Evolutionary conservation across 1,284 basidiomycete genomes (phyloP).

Genomic region (Moesziomyces parantarcticus): DNA sequence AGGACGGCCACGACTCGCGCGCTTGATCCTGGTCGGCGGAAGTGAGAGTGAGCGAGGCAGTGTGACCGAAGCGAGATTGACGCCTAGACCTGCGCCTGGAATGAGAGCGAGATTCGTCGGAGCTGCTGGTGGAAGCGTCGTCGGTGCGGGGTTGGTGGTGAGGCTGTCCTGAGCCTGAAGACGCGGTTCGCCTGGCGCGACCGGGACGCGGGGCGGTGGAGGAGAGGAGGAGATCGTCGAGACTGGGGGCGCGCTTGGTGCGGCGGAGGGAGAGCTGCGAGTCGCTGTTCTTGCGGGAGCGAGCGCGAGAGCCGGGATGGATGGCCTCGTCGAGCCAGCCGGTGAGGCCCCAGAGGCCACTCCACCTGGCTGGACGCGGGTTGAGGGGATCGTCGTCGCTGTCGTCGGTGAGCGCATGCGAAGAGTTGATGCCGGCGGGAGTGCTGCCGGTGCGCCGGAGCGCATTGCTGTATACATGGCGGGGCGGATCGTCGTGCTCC

Average conservation of each 20-base stretch:
- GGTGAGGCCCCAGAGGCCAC: slow-evolving; percentile 40
- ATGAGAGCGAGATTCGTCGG: slow-evolving; percentile 16
- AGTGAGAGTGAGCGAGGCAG: slow-evolving; percentile 15
- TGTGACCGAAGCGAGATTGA: slow-evolving; percentile 13
- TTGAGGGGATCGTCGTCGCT: slow-evolving; percentile 22
- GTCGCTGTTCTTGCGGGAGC: slow-evolving; percentile 33
- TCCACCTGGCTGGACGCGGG: slow-evolving; percentile 27
- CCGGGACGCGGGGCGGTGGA: slow-evolving; percentile 25
- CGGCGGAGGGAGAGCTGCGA: slow-evolving; percentile 15
- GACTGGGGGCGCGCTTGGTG: slow-evolving; percentile 29
- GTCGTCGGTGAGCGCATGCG: slow-evolving; percentile 29
- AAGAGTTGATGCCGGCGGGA: slow-evolving; percentile 19
- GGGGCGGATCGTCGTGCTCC: slow-evolving; percentile 22
- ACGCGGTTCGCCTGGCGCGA: slow-evolving; percentile 14
- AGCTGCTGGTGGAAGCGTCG: slow-evolving; percentile 15
- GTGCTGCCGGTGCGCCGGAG: slow-evolving; percentile 41
- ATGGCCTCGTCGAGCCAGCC: slow-evolving; percentile 49
- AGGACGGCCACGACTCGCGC: slow-evolving; percentile 3
- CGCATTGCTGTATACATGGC: slow-evolving; percentile 16
- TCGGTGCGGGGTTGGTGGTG: slow-evolving; percentile 1
- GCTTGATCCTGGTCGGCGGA: slow-evolving; percentile 1
- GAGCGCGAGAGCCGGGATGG: slow-evolving; percentile 19
- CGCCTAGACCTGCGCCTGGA: slow-evolving; percentile 19
- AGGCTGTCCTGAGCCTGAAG: slow-evolving; percentile 8
- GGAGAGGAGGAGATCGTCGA: slow-evolving; percentile 31